phyloP scores from a whole-genome alignment of 225 moss, liverwort and hornwort species.

The Antitrichia curtipendula region DNA sequence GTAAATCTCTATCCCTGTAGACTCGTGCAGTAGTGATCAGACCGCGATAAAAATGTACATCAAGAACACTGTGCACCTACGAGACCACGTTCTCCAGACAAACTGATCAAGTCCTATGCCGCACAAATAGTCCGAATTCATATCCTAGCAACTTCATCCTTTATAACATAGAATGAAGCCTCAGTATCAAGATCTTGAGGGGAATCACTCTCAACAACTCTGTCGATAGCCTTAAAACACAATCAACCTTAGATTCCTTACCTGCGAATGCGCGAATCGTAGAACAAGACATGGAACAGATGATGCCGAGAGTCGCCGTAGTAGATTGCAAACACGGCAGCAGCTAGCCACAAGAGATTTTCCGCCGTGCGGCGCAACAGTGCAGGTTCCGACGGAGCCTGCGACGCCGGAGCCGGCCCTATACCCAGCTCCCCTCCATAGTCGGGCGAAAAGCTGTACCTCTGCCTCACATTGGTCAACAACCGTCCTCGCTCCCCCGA shows the following conservation, averaged over 20 bases:
- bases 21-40: not conserved
- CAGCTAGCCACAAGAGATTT: constrained; percentile 71
- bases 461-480: constrained; percentile 36
- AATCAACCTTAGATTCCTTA: not conserved
- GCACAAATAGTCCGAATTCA: not conserved
- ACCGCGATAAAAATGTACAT: not conserved
- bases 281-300: constrained; percentile 60
- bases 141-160: not conserved
- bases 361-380: constrained; percentile 61
- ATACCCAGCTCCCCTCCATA: constrained; percentile 67
- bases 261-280: constrained; percentile 64
- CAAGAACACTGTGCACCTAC: not conserved
- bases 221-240: not conserved
- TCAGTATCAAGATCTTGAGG: not conserved
- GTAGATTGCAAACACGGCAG: constrained; percentile 63
- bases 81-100: not conserved
- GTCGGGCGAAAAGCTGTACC: constrained; percentile 41
- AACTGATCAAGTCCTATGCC: not conserved
- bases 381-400: constrained; percentile 16
- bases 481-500: constrained; percentile 9
- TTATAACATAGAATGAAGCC: not conserved
- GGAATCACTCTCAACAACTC: not conserved
- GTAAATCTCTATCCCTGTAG: not conserved
- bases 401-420: not conserved
- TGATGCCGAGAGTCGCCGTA: constrained; percentile 74